Evolutionary conservation across 805 yeast species (phyloP), one percentile per base, ranked within the genome.

Genomic region (Starmerella vaccinii): DNA sequence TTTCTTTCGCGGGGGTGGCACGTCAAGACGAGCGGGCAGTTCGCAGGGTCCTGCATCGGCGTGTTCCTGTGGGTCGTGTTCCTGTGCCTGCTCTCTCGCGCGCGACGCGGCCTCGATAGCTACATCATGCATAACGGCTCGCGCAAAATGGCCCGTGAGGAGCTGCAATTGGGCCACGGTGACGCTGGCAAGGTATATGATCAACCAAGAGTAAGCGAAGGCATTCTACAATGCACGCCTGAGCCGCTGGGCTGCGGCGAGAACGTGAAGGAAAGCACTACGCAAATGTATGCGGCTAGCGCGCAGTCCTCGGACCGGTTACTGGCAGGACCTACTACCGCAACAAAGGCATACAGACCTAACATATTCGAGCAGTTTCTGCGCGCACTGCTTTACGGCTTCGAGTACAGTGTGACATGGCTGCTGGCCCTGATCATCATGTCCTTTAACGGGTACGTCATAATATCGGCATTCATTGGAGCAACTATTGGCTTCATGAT

Each of bases 41-140:
- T 81, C 67, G 86, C 84, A 3, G 86, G 85, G n/a, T 72, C 84
- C 0, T 82, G 87, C 65, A 69, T 82, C 27, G 86, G 86, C n/a
- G 76, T 78, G 9, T 76, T 80, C 61, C 66, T 76, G 26, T 66
- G 82, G 60, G 81, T 78, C 2, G 63, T 80, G 46, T 74, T 75
- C 10, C 70, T 78, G 9, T 80, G 78, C 59, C 74, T 80, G 76
- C 63, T 78, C 46, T 76, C 77, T 56, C 68, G 85, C 33, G 63
- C 75, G 32, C 68, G 74, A 34, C 68, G 80, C 23, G 84, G 79
- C 59, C 57, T 62, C 51, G 65, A 65, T 57, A 49, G 63, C 44
- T 59, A 58, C 38, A 57, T 68, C 15, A 34, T 49, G 21, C 21
- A 26, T 23, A 51, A 51, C 49, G 16, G 27, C 2, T 2, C 24